A percentile compares a stretch with the other conserved stretches of the same genome.
phyloP scores from a whole-genome alignment of 139 green algal species.

The Deuterostichococcus epilithicus region DNA sequence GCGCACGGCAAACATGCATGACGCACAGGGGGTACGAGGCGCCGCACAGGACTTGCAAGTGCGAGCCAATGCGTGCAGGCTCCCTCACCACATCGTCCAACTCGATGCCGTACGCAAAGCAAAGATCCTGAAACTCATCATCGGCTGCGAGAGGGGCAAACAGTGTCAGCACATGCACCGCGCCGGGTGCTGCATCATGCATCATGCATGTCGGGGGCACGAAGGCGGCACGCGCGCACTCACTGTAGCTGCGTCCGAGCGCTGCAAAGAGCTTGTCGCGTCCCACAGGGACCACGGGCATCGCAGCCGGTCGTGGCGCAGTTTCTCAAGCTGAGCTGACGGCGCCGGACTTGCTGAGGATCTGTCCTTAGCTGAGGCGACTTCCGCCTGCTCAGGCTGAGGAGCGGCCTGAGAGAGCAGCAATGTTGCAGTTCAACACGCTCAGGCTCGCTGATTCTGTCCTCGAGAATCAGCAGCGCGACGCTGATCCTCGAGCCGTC shows the following conservation, averaged over 20 bases:
- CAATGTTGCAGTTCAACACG: too few species aligned
- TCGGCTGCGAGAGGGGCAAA: conserved; percentile 66
- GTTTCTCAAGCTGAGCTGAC: too few species aligned
- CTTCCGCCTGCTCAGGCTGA: too few species aligned
- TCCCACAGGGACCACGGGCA: conserved; percentile 85
- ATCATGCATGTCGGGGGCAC: background rate
- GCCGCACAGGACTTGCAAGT: background rate
- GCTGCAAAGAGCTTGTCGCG: conserved; percentile 83
- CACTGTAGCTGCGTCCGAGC: conserved; percentile 84
- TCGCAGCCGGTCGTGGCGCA: too few species aligned
- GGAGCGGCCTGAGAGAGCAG: too few species aligned
- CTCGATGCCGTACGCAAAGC: conserved; percentile 99
- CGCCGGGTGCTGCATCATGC: background rate
- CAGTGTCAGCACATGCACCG: background rate
- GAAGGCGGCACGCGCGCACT: conserved; percentile 13
- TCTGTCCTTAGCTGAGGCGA: too few species aligned
- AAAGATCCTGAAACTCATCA: conserved; percentile 95
- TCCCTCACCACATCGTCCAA: conserved; percentile 93
- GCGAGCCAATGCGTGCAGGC: background rate
- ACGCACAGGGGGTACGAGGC: too few species aligned
- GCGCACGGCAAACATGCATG: too few species aligned
- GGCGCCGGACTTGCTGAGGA: too few species aligned
- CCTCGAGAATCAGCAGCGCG: too few species aligned
- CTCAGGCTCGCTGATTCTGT: too few species aligned
- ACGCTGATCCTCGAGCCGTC: too few species aligned